These are phyloP conservation scores for Casaregolazyma suthepensis DNA, from an alignment of 1,139 yeast species.

Conservation along the genomic window DNA sequence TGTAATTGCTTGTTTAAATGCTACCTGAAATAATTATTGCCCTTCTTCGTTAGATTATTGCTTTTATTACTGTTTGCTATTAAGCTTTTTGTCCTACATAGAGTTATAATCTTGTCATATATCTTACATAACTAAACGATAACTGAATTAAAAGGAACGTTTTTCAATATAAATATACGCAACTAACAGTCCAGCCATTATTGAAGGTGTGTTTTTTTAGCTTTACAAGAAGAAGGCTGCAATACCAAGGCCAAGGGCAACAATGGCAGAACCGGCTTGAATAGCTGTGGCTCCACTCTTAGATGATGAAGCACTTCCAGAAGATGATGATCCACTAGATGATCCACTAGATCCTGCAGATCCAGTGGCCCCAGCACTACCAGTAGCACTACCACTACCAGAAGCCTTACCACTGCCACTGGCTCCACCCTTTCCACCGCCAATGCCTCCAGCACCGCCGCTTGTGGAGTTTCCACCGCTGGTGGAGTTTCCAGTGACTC, in stretches of 20 bases:
- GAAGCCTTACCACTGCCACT: slow-evolving; percentile 6
- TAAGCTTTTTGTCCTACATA: background rate
- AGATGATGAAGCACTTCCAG: slow-evolving; percentile 10
- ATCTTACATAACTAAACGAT: background rate
- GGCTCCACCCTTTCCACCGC: slow-evolving; percentile 13
- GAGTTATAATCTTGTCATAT: background rate
- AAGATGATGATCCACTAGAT: slow-evolving; percentile 17
- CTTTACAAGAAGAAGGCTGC: background rate
- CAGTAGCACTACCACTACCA: slow-evolving; percentile 8
- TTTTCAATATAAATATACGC: background rate
- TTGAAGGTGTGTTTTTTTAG: background rate
- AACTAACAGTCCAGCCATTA: background rate
- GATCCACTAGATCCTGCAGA: slow-evolving; percentile 6
- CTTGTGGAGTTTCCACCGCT: slow-evolving; percentile 10
- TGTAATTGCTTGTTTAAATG: background rate
- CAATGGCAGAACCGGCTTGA: background rate
- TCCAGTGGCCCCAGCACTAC: slow-evolving; percentile 3
- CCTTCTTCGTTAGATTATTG: too few species aligned
- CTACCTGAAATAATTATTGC: background rate
- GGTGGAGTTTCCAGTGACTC: slow-evolving; percentile 7
- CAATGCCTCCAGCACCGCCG: slow-evolving; percentile 7
- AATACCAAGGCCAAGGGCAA: background rate
- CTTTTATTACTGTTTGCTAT: too few species aligned
- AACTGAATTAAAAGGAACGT: background rate
- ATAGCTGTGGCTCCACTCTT: background rate